Base-by-base conservation (phyloP, 345 rosid genomes). In the Clausena lansium region DNA sequence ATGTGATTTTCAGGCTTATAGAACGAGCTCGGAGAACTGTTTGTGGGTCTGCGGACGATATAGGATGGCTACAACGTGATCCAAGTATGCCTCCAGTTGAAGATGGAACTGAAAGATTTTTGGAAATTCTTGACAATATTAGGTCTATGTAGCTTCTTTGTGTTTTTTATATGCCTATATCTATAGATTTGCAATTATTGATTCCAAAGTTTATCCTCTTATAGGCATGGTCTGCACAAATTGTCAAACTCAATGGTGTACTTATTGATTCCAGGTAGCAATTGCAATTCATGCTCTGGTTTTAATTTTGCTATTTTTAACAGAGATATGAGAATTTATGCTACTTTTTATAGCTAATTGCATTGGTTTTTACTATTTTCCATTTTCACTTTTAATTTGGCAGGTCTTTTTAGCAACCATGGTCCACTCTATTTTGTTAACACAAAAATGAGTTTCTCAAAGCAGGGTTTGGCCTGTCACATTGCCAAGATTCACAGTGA, bases 401-500 rank as follows among this genome's bases (percentile, higher is more conserved):
- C 92, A 95, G 99, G 99, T 88, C 97, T 96, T 78, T 94, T 96
- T 84, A 92, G 99, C 85, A 94, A 96, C 83, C 99, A 94, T 59
- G 98, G 99, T 76, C 97, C 99, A 39, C 92, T 96, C 78, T 96
- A 91, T 85, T 96, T 96, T 82, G 95, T 96, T 61, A 88, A 84
- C 75, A 89, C 97, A 5, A 96, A 96, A 93, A 86, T 66, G 59
- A 84, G 85, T 77, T 92, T 96, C 86, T 96, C 97, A 71, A 96
- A 94, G 91, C 81, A 92, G 97, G 99, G 97, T 45, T 84, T 96
- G 77, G 73, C 91, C 39, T 94, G 99, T 84, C 98, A 94, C 85
- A 94, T 96, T 77, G 99, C 98, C 28, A 96, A 92, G 88, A 96
- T 96, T 90, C 99, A 96, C 81, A 91, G 99, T 19, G 98, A 96